These are phyloP conservation scores for Leccinum variicolor DNA, from an alignment of 768 basidiomycete genomes.

Conservation along the genomic window DNA sequence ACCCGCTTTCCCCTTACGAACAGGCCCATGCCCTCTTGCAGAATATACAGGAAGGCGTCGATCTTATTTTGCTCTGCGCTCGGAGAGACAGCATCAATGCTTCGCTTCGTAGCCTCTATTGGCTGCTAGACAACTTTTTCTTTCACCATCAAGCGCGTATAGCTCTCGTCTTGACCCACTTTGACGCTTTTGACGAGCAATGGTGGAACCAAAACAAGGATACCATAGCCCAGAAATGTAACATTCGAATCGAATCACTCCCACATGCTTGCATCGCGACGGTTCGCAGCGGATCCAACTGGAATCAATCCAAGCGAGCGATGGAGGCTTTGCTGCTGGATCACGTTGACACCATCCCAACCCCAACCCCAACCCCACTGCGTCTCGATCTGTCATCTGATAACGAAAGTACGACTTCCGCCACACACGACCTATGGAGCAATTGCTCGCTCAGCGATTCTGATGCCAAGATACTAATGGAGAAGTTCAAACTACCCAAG, in stretches of 20 bases:
- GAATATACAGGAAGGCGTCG: conserved; percentile 33
- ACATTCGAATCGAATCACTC: conserved; percentile 5
- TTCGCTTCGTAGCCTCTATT: conserved; percentile 34
- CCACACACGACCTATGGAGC: conserved; percentile 6
- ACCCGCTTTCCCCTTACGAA: conserved; percentile 22
- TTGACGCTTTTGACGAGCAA: conserved; percentile 31
- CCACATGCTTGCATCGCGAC: conserved; percentile 20
- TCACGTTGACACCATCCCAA: neutral
- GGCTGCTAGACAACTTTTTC: conserved; percentile 36
- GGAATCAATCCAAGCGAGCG: conserved; percentile 9
- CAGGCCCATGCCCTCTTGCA: conserved; percentile 33
- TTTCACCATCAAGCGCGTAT: conserved; percentile 35
- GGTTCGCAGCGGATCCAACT: neutral
- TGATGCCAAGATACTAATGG: conserved; percentile 12
- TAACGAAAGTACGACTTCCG: neutral
- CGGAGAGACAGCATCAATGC: conserved; percentile 36
- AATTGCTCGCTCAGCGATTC: conserved; percentile 8
- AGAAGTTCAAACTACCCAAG: conserved; percentile 7
- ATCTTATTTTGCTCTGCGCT: conserved; percentile 38
- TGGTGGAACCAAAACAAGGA: conserved; percentile 28
- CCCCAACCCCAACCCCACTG: conserved; percentile 6
- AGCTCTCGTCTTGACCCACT: conserved; percentile 37
- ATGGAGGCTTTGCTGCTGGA: conserved; percentile 10
- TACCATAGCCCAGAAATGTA: conserved; percentile 12
- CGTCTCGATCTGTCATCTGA: conserved; percentile 17